Base-by-base conservation (phyloP, 768 basidiomycete genomes). In the Lactifluus hygrophoroides region DNA sequence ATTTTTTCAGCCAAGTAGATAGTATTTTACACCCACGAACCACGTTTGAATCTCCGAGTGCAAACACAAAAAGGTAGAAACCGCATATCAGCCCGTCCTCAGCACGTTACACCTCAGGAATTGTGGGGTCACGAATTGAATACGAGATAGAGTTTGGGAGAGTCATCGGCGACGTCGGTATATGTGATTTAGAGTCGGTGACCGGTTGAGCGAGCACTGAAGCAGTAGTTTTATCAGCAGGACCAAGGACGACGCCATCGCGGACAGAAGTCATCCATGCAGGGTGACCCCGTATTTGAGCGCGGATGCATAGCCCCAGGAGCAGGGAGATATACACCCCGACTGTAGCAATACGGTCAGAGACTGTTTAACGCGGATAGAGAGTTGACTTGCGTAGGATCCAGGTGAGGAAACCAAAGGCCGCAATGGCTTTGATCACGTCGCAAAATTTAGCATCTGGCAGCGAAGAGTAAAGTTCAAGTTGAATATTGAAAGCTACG, bases 331-430 rank as follows among this genome's bases (percentile, higher is more conserved):
- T 61, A 63, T 76, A 77, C 9, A 63, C 43, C 45, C 72, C 30
- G 9, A 75, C 76, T 76, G 60, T 14, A 16, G 37, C 14, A 58
- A 21, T 54, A 52, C n/a, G 46, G 32, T 55, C 7, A 53, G 51
- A 17, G 42, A 32, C 19, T 38, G 27, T 5, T 5, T 21, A 40
- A 51, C 45, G 27, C 21, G 38, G 11, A 6, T 9, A n/a, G 32
- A 51, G 28, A 19, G 8, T 37, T 42, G 9, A 65, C 71, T 54
- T 44, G 74, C 76, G 21, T 1, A 71, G 54, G 35, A 74, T 58
- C 61, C 73, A 76, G 56, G 62, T 67, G 48, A 76, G 61, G 63
- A 71, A 75, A 13, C 71, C 60, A 57, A 77, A 70, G 1, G 71
- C 75, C 45, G 59, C 65, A 4, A 76, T 56, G 1, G 59, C 74